Percentiles rank a stretch among this genome's conserved stretches.
phyloP scores from a whole-genome alignment of 2,329 filamentous ascomycete species.

The Teratosphaeria pseudoeucalypti region DNA sequence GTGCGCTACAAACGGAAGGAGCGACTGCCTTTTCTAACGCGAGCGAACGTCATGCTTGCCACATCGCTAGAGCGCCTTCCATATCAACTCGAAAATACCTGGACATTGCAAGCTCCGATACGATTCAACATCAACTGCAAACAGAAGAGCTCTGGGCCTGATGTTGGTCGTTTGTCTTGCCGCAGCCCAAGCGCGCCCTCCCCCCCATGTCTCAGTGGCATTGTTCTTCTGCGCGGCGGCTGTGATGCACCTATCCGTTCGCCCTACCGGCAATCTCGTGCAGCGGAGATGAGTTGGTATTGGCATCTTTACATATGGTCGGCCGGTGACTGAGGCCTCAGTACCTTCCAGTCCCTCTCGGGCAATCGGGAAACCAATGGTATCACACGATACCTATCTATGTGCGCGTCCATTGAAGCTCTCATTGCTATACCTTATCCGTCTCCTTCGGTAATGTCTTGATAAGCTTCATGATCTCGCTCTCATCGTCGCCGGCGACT shows the following conservation, averaged over 20 bases:
- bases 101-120: background rate
- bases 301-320: background rate
- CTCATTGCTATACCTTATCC: conserved; percentile 7
- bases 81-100: background rate
- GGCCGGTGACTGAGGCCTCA: background rate
- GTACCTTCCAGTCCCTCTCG: background rate
- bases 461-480: conserved; percentile 77
- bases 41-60: conserved; percentile 1
- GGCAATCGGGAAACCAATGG: background rate
- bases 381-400: background rate
- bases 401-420: background rate
- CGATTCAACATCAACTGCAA: background rate
- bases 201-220: background rate
- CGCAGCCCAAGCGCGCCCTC: background rate
- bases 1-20: conserved; percentile 6
- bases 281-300: background rate
- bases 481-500: conserved; percentile 68
- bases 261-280: background rate
- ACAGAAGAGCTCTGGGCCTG: background rate
- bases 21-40: conserved; percentile 3
- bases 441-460: conserved; percentile 40
- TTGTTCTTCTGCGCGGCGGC: background rate
- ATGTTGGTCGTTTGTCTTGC: background rate
- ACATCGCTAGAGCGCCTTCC: background rate
- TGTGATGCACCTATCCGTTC: background rate